These are phyloP conservation scores for Naganishia vaughanmartiniae DNA, from an alignment of 768 basidiomycete genomes.

Conservation along the genomic window DNA sequence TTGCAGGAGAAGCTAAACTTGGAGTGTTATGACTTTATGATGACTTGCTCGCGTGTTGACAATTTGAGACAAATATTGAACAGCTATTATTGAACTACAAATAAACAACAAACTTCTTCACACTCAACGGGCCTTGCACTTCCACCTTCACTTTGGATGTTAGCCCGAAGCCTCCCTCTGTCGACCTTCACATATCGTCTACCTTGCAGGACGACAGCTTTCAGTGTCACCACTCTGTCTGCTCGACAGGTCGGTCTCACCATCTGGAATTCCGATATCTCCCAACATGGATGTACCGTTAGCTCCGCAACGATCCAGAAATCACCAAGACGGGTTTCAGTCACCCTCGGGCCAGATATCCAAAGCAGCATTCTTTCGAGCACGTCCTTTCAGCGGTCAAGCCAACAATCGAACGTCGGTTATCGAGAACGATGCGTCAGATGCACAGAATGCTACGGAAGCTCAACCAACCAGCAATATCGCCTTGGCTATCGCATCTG, in stretches of 20 bases:
- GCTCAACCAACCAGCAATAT: neutral
- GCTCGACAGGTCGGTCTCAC: neutral
- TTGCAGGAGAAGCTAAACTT: neutral
- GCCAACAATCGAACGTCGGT: neutral
- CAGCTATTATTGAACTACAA: too few species aligned
- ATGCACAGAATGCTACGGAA: neutral
- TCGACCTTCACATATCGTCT: neutral
- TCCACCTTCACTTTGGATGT: neutral
- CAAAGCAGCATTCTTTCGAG: conserved; percentile 50
- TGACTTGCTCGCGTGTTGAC: too few species aligned
- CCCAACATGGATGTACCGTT: conserved; percentile 14
- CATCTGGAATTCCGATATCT: neutral
- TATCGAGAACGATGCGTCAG: neutral
- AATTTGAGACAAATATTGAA: too few species aligned
- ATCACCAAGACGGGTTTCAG: conserved; percentile 3
- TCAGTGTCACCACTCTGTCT: neutral
- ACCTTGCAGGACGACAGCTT: neutral
- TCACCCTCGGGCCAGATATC: conserved; percentile 43
- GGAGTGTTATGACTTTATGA: neutral
- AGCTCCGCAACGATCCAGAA: conserved; percentile 19
- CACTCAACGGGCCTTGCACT: neutral
- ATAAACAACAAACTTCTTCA: conserved; percentile 1
- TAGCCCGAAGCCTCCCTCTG: neutral
- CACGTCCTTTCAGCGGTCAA: conserved; percentile 24
- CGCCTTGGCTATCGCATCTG: neutral